Conservation (phyloP, 805 yeast genomes). For the Kregervanrija delftensis region DNA sequence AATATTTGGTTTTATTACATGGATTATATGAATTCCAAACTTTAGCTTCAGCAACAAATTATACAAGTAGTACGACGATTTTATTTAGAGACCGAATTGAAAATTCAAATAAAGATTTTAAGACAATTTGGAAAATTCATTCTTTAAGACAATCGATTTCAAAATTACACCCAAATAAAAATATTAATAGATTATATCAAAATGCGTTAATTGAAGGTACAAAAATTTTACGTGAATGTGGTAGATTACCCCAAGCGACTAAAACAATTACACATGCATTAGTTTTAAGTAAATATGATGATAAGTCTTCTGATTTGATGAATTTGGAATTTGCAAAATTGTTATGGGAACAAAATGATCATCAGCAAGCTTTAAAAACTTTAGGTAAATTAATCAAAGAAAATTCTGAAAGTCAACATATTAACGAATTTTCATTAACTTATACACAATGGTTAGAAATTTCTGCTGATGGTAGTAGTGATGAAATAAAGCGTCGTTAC, state of each 20-base stretch:
- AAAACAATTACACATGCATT: slow-evolving; percentile 58
- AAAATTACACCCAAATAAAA: slow-evolving; percentile 19
- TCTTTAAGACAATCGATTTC: slow-evolving; percentile 35
- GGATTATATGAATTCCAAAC: slow-evolving; percentile 52
- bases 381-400: slow-evolving; percentile 35
- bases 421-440: slow-evolving; percentile 50
- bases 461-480: slow-evolving; percentile 77
- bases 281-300: slow-evolving; percentile 29
- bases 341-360: slow-evolving; percentile 86
- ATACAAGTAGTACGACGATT: slow-evolving; percentile 10
- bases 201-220: slow-evolving; percentile 56
- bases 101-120: slow-evolving; percentile 31
- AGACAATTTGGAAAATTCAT: slow-evolving; percentile 39
- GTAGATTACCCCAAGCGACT: slow-evolving; percentile 67
- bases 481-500: slow-evolving; percentile 66
- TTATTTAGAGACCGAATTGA: slow-evolving; percentile 16
- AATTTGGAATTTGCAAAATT: slow-evolving; percentile 75
- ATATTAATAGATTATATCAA: slow-evolving; percentile 30
- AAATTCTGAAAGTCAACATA: slow-evolving; percentile 16
- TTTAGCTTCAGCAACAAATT: slow-evolving; percentile 21
- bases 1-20: slow-evolving; percentile 48
- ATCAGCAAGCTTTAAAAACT: slow-evolving; percentile 70
- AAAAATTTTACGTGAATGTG: slow-evolving; percentile 56
- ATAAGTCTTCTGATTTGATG: slow-evolving; percentile 28
- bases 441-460: slow-evolving; percentile 85